A percentile compares a stretch with the other conserved stretches of the same genome.
Evolutionary conservation across 1,284 basidiomycete species (phyloP).

Genomic region (Amylostereum areolatum): DNA sequence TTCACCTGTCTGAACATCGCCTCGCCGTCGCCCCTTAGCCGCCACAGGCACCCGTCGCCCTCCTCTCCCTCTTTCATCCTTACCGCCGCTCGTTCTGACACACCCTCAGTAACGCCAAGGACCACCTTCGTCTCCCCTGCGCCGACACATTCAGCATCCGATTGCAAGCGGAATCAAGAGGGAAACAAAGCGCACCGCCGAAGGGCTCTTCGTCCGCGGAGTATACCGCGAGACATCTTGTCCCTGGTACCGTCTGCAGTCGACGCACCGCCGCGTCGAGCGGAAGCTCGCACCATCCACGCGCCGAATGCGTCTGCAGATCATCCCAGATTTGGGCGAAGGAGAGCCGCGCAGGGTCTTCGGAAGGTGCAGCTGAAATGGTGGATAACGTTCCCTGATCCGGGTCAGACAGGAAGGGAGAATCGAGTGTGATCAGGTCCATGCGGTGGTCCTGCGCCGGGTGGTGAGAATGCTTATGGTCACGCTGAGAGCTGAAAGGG

Average conservation of each 20-base stretch:
- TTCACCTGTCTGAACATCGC: slow-evolving; percentile 9
- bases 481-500: neutral
- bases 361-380: slow-evolving; percentile 7
- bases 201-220: slow-evolving; percentile 51
- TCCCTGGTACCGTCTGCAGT: slow-evolving; percentile 42
- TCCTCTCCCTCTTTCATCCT: slow-evolving; percentile 36
- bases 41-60: slow-evolving; percentile 70
- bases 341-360: slow-evolving; percentile 24
- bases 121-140: slow-evolving; percentile 62
- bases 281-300: slow-evolving; percentile 62
- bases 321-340: slow-evolving; percentile 54
- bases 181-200: slow-evolving; percentile 35
- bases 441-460: slow-evolving; percentile 31
- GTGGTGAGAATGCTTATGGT: neutral
- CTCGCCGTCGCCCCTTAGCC: slow-evolving; percentile 48
- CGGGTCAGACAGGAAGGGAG: slow-evolving; percentile 52
- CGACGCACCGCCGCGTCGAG: slow-evolving; percentile 45
- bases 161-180: neutral
- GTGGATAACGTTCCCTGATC: slow-evolving; percentile 12
- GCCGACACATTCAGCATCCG: neutral
- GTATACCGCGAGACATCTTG: slow-evolving; percentile 37
- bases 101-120: slow-evolving; percentile 48
- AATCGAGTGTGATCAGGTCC: slow-evolving; percentile 67
- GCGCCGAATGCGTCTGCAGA: slow-evolving; percentile 35
- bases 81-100: slow-evolving; percentile 37